Evolutionary conservation across 2,329 filamentous ascomycete genomes (phyloP), one percentile per base, ranked within the genome.

Genomic region (Didymella pinodella): DNA sequence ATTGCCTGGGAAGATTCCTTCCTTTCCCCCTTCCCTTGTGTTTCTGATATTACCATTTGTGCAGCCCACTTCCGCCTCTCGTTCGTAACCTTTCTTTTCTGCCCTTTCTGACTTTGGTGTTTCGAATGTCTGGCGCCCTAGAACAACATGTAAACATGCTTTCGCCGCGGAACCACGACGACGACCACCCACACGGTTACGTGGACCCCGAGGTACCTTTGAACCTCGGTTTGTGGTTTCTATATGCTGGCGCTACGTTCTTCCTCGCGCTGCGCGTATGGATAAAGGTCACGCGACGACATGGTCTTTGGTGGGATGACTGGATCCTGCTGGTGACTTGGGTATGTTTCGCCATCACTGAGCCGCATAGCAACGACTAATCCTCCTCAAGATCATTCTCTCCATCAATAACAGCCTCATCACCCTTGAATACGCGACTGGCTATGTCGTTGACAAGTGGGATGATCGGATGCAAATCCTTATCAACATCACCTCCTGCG

Each of bases 391-490:
- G 82, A 34, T 75, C 7, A 66, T 83, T 4, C 69, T 81, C n/a
- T 51, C 57, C 31, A 68, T 70, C 36, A 83, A 81, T 67, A 77
- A 84, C 59, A 77, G 69, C 47, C 65, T 84, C 16, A 84, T 84
- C 53, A 68, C 80, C 1, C 62, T 79, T 47, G 73, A 84, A 57
- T 84, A 81, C 55, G 80, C 78, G 7, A 83, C 79, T 7, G 82
- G 82, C 49, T 84, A 84, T 60, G 77, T 82, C 5, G 68, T 74
- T 0, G 68, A 80, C n/a, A 65, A 72, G 18, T 85, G 83, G 83
- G 79, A 81, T 57, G 81, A 83, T 61, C 78, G 77, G 53, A 84
- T 84, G 82, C 81, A 82, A 65, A 83, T 84, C 62, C 73, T 85
- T 54, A 83, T 84, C 75, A 82, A 80, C 63, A 68, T 77, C 25